Evolutionary conservation across 2,329 filamentous ascomycete genomes (phyloP).

Genomic region (Calonectria honghensis): DNA sequence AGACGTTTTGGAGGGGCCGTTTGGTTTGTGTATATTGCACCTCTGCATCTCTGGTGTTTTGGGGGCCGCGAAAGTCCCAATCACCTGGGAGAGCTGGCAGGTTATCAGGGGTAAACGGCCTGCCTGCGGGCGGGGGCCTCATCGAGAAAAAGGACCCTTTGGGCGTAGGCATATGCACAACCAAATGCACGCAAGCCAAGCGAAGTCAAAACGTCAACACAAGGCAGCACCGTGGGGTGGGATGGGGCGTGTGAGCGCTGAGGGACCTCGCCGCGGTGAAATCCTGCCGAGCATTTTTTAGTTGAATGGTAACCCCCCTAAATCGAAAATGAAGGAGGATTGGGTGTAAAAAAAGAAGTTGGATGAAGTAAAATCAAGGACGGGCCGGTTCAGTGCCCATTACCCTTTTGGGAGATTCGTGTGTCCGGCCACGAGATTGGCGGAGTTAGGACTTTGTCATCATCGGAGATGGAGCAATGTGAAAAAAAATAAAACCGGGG

Average conservation of each 20-base stretch:
- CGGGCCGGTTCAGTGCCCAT: background rate
- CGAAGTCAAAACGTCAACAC: background rate
- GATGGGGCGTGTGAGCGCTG: background rate
- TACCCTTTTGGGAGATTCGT: conserved; percentile 19
- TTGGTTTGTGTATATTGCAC: background rate
- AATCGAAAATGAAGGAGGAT: background rate
- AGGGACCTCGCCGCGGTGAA: background rate
- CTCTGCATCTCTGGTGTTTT: background rate
- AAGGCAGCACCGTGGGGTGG: background rate
- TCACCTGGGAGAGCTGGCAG: background rate
- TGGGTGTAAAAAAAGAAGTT: background rate
- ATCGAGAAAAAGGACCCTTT: background rate
- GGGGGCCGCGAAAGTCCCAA: conserved; percentile 37
- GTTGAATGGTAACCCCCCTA: background rate
- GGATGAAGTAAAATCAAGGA: background rate
- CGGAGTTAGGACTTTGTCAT: conserved; percentile 7
- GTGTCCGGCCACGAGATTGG: conserved; percentile 14
- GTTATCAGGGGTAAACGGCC: background rate
- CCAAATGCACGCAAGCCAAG: conserved; percentile 31
- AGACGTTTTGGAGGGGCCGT: background rate
- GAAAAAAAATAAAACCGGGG: background rate
- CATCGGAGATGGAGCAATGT: background rate
- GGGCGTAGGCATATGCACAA: conserved; percentile 27
- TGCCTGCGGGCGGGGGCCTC: conserved; percentile 8
- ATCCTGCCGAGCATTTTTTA: background rate